Conservation (phyloP, 345 rosid genomes). For the Physaria fendleri region DNA sequence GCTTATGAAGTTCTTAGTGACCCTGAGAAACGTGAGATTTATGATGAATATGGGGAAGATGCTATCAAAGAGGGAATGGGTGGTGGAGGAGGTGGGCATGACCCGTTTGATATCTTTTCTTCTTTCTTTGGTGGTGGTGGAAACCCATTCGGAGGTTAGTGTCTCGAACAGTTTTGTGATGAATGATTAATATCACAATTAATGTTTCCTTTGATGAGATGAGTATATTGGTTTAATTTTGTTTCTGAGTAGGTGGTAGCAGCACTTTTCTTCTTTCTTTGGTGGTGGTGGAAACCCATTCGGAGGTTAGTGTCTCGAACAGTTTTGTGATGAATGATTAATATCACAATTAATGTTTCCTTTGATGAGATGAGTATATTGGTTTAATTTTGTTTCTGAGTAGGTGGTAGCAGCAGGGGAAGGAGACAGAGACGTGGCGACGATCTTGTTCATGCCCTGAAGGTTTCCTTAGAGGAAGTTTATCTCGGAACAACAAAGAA, state of each 20-base stretch:
- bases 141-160: constrained; percentile 44
- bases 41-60: constrained; percentile 88
- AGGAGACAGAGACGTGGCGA: constrained; percentile 90
- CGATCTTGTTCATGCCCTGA: constrained; percentile 74
- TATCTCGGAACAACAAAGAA: constrained; percentile 75
- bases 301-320: constrained; percentile 35
- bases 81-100: constrained; percentile 51
- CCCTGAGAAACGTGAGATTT: constrained; percentile 84
- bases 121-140: constrained; percentile 56
- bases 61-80: constrained; percentile 95
- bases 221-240: not conserved
- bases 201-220: not conserved
- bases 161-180: constrained; percentile 13
- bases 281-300: constrained; percentile 42
- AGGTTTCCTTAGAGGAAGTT: constrained; percentile 74
- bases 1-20: constrained; percentile 87
- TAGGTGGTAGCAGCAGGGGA: constrained; percentile 65
- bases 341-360: not conserved
- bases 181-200: not conserved
- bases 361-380: not conserved
- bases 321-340: not conserved
- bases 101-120: constrained; percentile 80
- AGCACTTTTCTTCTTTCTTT: constrained; percentile 73
- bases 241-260: too few relatives aligned
- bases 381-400: not conserved